Evolutionary conservation across 2,329 filamentous ascomycete genomes (phyloP).

Genomic region (Aureobasidium namibiae): DNA sequence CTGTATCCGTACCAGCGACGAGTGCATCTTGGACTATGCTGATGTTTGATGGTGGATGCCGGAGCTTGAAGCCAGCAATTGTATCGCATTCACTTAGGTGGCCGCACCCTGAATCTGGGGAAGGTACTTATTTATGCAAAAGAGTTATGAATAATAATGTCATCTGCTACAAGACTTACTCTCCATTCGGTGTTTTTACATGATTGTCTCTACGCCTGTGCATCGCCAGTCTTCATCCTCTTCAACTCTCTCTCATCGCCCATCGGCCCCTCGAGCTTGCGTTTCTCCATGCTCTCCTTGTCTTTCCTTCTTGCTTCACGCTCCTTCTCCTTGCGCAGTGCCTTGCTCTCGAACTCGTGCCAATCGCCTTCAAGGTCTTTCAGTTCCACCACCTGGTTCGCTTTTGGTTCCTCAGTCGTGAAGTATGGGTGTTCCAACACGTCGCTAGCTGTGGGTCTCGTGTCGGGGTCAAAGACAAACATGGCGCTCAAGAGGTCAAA

Average conservation of each 20-base stretch:
- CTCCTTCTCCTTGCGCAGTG: conserved; percentile 81
- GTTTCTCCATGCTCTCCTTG: conserved; percentile 41
- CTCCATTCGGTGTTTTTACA: neutral
- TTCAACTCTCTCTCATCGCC: conserved; percentile 7
- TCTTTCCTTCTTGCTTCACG: conserved; percentile 44
- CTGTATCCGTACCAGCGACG: conserved; percentile 73
- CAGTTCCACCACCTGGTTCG: conserved; percentile 75
- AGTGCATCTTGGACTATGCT: conserved; percentile 60
- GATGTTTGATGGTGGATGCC: neutral
- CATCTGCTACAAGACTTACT: neutral
- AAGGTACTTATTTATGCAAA: neutral
- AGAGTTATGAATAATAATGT: neutral
- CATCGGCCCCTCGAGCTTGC: conserved; percentile 25
- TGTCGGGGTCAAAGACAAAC: conserved; percentile 81
- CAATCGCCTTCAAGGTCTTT: conserved; percentile 82
- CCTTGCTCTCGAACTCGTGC: conserved; percentile 98
- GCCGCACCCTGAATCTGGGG: neutral
- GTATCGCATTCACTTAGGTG: neutral
- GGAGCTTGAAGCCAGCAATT: conserved; percentile 4
- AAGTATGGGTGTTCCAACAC: conserved; percentile 88
- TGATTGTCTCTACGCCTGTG: neutral
- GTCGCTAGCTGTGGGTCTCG: conserved; percentile 73
- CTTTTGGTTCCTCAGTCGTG: conserved; percentile 64
- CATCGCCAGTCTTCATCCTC: conserved; percentile 1
- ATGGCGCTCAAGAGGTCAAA: conserved; percentile 76